A percentile compares a stretch with the other conserved stretches of the same genome.
phyloP scores from a whole-genome alignment of 2,329 filamentous ascomycete genomes.

The Achaetomium macrosporum region DNA sequence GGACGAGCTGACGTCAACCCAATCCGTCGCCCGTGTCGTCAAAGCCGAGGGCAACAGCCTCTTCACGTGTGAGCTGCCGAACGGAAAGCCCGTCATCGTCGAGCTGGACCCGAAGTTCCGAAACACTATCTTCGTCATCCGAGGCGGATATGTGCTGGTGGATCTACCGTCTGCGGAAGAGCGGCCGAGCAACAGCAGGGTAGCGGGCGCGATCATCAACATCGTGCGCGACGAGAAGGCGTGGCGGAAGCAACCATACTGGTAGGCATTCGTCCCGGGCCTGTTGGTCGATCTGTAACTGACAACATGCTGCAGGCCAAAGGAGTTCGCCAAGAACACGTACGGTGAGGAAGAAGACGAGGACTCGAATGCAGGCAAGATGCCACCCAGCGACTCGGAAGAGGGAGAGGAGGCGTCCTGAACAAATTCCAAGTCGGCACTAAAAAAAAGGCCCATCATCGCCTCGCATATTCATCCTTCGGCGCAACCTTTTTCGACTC shows the following conservation, averaged over 20 bases:
- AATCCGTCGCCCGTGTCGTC: conserved; percentile 67
- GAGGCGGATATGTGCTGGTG: conserved; percentile 79
- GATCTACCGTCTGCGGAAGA: conserved; percentile 61
- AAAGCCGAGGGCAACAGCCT: conserved; percentile 85
- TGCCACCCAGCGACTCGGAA: conserved; percentile 77
- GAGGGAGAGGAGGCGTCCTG: conserved; percentile 48
- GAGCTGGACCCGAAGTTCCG: conserved; percentile 83
- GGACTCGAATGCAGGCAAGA: conserved; percentile 73
- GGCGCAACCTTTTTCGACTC: conserved; percentile 2
- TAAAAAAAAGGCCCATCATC: conserved; percentile 3
- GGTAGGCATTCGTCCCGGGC: conserved; percentile 47
- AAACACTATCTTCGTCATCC: conserved; percentile 88
- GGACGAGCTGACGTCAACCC: conserved; percentile 53
- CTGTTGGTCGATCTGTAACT: conserved; percentile 2
- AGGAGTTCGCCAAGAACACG: conserved; percentile 65
- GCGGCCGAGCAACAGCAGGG: conserved; percentile 58
- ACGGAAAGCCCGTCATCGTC: conserved; percentile 60
- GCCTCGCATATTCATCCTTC: conserved; percentile 19
- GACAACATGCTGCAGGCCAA: conserved; percentile 53
- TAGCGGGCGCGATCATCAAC: conserved; percentile 86
- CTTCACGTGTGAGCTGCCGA: conserved; percentile 71
- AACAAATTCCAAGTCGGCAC: conserved; percentile 8
- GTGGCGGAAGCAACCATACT: conserved; percentile 86
- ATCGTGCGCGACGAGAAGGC: conserved; percentile 84
- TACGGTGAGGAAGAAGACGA: conserved; percentile 62